Conservation (phyloP, 768 basidiomycete genomes). For the Ephemerocybe angulata region DNA sequence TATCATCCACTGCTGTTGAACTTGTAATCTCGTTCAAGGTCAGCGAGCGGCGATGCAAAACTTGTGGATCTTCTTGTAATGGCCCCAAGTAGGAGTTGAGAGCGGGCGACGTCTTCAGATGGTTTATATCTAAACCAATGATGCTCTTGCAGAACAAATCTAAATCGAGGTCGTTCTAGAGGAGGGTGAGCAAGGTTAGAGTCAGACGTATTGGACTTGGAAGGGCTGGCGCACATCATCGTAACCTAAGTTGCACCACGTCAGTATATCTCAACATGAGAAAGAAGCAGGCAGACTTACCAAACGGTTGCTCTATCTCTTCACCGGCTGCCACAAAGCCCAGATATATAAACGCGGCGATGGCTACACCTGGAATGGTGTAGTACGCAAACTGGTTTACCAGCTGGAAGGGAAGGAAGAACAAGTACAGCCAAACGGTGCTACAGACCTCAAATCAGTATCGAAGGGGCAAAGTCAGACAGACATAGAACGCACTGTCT, state of each 20-base stretch:
- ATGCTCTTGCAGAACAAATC: constrained; percentile 61
- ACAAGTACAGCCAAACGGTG: constrained; percentile 70
- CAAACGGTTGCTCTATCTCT: constrained; percentile 69
- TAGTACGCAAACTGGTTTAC: constrained; percentile 59
- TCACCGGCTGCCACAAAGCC: constrained; percentile 72
- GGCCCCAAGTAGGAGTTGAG: constrained; percentile 45
- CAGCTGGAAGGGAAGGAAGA: constrained; percentile 76
- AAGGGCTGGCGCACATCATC: constrained; percentile 44
- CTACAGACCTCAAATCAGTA: constrained; percentile 22
- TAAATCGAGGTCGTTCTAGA: constrained; percentile 62
- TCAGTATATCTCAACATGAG: not conserved
- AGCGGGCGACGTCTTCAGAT: constrained; percentile 48
- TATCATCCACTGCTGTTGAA: not conserved
- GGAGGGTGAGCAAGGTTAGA: not conserved
- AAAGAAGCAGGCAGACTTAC: constrained; percentile 26
- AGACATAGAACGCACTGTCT: constrained; percentile 30
- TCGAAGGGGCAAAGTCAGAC: not conserved
- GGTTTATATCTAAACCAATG: constrained; percentile 53
- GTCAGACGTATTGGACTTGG: not conserved
- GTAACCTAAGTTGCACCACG: constrained; percentile 39
- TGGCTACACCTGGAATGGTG: constrained; percentile 60
- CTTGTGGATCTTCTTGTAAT: constrained; percentile 1
- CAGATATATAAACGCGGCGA: constrained; percentile 72
- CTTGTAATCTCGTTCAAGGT: constrained; percentile 8
- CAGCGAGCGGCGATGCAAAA: constrained; percentile 6